Base-by-base conservation (phyloP, 139 green algal genomes). In the Eudorina sp. region DNA sequence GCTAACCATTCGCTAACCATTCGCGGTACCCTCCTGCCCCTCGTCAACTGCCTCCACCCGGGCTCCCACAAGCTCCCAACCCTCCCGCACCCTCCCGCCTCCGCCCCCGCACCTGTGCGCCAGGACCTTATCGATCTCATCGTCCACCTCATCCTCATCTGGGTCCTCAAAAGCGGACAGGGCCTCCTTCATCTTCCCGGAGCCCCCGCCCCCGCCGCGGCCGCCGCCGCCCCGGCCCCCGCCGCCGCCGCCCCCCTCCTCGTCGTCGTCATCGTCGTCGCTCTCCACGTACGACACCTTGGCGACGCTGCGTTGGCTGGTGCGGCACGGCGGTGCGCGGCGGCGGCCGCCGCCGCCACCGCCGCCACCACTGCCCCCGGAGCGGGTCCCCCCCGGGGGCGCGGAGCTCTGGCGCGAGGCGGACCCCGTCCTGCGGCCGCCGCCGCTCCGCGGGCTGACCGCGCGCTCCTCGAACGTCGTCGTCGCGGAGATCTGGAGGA, bases 91-190 rank as follows among this genome's bases (percentile, higher is more conserved):
- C 1, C 6, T 7, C 85, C 21, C 23, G 19, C 55, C n/a, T 41
- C 5, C 62, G 3, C 29, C 8, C 16, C 8, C 73, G 18, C 48
- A 96, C 93, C 94, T 94, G 90, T 97, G 95, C 2, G 43, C 88
- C 41, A 96, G 80, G 40, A 97, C 92, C 19, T 91, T 77, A 53
- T 97, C 95, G 19, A 97, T 91, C 84, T 97, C 95, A 43, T 96
- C 93, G 29, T 95, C 92, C 43, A 94, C 58, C 21, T 82, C 88
- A 19, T 93, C 58, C 41, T 92, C 90, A 21, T 82, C 88, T 4
- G 83, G 83, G 25, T 93, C 92, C 29, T 94, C 89, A 60, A 95
- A 92, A 29, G 91, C 88, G 48, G 93, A 83, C n/a, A 94, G 60
- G 23, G 89, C 78, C 72, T 94, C 92, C 58, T 89, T 86, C 64